Evolutionary conservation across 768 basidiomycete species (phyloP), one percentile per base, ranked within the genome.

Genomic region (Dictyophora rubrovolvata): DNA sequence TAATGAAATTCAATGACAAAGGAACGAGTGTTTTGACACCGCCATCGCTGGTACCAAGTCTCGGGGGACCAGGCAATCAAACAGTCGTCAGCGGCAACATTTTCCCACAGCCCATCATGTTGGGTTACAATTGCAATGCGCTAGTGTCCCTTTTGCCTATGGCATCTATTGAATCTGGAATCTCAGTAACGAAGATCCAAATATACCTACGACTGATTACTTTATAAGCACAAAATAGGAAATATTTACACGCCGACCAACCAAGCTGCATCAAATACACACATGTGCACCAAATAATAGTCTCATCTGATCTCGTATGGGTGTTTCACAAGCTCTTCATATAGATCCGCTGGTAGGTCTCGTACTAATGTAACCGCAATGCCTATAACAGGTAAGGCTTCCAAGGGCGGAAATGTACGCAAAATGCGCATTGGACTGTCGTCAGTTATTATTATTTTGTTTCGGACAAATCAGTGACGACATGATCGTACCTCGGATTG

Each of bases 331-430:
- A 95, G 81, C 69, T 91, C 89, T 51, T 91, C 88, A 65, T 94
- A 96, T 5, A 95, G 74, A 22, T 88, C 89, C 42, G 86, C 65
- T 1, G 92, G 93, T 11, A 98, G 78, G 65, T 97, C 93, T 58
- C 93, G 84, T 22, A 98, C 92, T 46, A 97, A 83, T 0, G 92
- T 93, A 16, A 97, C 91, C 1, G 93, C 91, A 65, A 97, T 91
- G 1, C 89, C 91, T 55, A 97, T 87, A 52, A 97, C 87, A 35
- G 87, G 84, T 16, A 85, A 70, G 1, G 93, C 90, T 63, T 95
- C 85, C 1, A 99, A 78, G 0, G 92, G 88, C 5, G 96, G 96
- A 69, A 98, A 95, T 0, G 87, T 95, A 20, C 95, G 85, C 3
- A 99, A 78, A 7, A 96, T 79, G 59, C 88, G 86, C 93, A 97